A percentile compares a stretch with the other conserved stretches of the same genome.
phyloP scores from a whole-genome alignment of 768 basidiomycete genomes.

The Leucocoprinus birnbaumii region DNA sequence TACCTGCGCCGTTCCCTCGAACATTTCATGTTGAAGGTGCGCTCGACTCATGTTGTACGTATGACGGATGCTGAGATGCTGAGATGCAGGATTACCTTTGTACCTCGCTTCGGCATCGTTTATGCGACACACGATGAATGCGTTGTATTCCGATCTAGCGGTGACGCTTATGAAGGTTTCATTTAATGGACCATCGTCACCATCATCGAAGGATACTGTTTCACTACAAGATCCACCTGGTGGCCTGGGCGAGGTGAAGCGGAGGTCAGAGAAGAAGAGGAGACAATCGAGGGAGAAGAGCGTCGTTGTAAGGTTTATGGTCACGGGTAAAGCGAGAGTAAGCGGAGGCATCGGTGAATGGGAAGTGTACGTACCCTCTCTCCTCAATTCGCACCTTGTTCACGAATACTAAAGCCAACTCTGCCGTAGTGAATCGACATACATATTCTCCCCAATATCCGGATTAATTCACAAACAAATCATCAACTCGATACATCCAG shows the following conservation, averaged over 20 bases:
- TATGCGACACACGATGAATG: constrained; percentile 71
- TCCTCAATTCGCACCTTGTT: not conserved
- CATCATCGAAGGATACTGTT: too few species aligned
- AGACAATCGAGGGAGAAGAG: constrained; percentile 50
- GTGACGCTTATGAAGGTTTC: constrained; percentile 53
- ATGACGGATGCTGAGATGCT: not conserved
- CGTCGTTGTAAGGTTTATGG: constrained; percentile 49
- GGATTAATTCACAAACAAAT: constrained; percentile 64
- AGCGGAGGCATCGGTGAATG: constrained; percentile 64
- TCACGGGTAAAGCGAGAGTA: constrained; percentile 60
- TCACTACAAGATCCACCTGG: not conserved
- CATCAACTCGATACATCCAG: constrained; percentile 76
- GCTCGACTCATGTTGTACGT: constrained; percentile 7
- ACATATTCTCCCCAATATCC: constrained; percentile 64
- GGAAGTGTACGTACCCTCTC: constrained; percentile 56
- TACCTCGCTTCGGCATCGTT: constrained; percentile 72
- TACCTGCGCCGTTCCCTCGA: constrained; percentile 69
- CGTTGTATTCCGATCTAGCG: constrained; percentile 64
- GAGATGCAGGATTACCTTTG: constrained; percentile 54
- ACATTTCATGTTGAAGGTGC: constrained; percentile 71
- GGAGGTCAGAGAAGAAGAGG: constrained; percentile 19
- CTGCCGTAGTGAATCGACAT: constrained; percentile 58
- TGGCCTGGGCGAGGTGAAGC: not conserved
- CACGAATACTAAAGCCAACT: not conserved
- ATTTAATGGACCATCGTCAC: constrained; percentile 29